A percentile compares a stretch with the other conserved stretches of the same genome.
Evolutionary conservation across 257 asterid species (phyloP).

Genomic region (Nicotiana benthamiana): DNA sequence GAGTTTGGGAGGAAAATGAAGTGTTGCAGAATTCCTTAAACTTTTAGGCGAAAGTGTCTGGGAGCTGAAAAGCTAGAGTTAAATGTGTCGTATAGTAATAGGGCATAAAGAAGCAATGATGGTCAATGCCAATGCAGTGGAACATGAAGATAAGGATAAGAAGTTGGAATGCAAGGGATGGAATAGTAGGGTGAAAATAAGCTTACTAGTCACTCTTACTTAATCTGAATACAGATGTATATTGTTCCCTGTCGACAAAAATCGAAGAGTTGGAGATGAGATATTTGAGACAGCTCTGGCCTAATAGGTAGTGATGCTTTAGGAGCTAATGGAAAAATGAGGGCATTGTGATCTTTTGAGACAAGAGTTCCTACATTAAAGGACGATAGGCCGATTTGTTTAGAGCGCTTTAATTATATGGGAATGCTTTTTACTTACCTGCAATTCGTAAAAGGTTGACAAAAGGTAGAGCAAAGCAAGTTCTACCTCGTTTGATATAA

Average conservation of each 20-base stretch:
- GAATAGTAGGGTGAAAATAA: not conserved
- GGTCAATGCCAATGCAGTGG: not conserved
- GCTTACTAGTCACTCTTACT: too few species aligned
- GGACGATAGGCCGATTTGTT: not conserved
- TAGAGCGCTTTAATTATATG: not conserved
- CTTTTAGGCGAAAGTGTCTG: not conserved
- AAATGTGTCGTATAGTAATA: not conserved
- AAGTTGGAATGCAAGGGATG: not conserved
- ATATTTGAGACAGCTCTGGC: not conserved
- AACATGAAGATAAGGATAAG: not conserved
- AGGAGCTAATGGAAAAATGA: not conserved
- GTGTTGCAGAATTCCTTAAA: not conserved
- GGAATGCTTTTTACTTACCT: too few species aligned
- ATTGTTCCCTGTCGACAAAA: not conserved
- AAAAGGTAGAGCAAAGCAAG: too few species aligned
- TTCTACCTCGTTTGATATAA: too few species aligned
- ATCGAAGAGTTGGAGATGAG: not conserved
- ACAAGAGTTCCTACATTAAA: not conserved
- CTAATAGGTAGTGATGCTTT: not conserved
- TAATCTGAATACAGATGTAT: too few species aligned
- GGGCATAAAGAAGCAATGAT: not conserved
- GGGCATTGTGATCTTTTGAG: not conserved
- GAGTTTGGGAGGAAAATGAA: not conserved
- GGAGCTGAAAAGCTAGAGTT: not conserved
- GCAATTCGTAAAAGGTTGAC: too few species aligned